Conservation (phyloP, 306 rosid genomes). For the Rosa multiflora region DNA sequence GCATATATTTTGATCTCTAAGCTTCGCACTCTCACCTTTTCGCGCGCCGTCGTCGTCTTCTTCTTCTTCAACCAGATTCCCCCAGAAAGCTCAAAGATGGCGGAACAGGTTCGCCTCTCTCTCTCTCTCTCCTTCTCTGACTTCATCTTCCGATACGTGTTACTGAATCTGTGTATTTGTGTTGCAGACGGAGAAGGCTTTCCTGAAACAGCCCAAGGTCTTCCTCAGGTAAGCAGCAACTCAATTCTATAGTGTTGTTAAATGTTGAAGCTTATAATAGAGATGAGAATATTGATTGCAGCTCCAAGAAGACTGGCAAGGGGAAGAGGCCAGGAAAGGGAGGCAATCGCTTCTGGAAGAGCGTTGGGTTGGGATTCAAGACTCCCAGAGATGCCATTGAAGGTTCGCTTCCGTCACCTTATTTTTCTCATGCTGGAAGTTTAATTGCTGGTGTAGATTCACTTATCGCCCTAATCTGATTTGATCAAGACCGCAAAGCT, state of each 20-base stretch:
- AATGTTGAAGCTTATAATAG: neutral
- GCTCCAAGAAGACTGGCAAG: slow-evolving; percentile 59
- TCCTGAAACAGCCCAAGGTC: slow-evolving; percentile 74
- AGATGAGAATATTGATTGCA: slow-evolving; percentile 10
- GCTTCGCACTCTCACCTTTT: no score
- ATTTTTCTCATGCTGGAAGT: no score
- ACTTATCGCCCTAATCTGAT: no score
- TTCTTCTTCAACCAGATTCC: neutral
- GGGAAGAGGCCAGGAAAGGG: slow-evolving; percentile 72
- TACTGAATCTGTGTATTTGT: neutral
- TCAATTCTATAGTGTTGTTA: neutral
- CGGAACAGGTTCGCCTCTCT: slow-evolving; percentile 53
- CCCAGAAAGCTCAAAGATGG: slow-evolving; percentile 34
- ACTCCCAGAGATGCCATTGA: slow-evolving; percentile 63
- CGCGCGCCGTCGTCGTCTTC: slow-evolving; percentile 15
- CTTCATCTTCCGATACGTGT: neutral
- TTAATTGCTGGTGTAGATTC: no score
- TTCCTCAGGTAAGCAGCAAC: slow-evolving; percentile 43
- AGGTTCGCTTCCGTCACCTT: slow-evolving; percentile 27
- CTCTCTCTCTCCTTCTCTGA: neutral
- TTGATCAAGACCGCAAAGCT: no score
- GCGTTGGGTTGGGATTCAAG: slow-evolving; percentile 60
- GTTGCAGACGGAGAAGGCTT: slow-evolving; percentile 71
- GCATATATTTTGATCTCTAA: slow-evolving; percentile 19
- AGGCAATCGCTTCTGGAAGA: slow-evolving; percentile 62